Percentiles rank a stretch among this genome's conserved stretches.
These are phyloP conservation scores for Haematococcus lacustris DNA, from an alignment of 139 green algal genomes.

Conservation along the genomic window DNA sequence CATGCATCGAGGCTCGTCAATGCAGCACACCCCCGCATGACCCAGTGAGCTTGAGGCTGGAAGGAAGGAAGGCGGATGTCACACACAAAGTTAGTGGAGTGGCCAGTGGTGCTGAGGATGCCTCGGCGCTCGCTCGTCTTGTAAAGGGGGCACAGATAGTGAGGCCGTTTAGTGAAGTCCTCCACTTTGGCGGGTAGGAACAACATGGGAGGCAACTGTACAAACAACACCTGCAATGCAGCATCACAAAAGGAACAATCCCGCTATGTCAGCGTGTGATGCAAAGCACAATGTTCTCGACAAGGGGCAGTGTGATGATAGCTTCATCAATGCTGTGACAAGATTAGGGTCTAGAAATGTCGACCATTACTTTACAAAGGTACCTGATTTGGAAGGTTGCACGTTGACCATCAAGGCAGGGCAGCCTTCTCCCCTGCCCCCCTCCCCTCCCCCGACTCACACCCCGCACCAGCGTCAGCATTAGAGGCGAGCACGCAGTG, in stretches of 20 bases:
- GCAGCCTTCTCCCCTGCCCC: no score
- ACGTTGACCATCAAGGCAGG: no score
- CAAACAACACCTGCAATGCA: conserved; percentile 46
- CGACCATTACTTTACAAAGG: no score
- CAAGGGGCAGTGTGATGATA: no score
- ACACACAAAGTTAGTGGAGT: conserved; percentile 78
- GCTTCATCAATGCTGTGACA: no score
- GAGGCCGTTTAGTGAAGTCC: conserved; percentile 7
- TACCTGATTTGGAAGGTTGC: no score
- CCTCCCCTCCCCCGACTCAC: no score
- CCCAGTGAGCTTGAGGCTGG: conserved; percentile 51
- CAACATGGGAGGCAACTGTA: conserved; percentile 51
- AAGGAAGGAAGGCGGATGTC: conserved; percentile 48
- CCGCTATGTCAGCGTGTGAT: not conserved
- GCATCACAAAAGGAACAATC: no score
- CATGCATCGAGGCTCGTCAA: conserved; percentile 33
- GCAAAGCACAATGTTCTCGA: not conserved
- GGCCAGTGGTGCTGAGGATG: conserved; percentile 12
- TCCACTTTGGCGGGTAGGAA: conserved; percentile 39
- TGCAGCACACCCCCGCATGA: conserved; percentile 56
- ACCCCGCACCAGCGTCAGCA: no score
- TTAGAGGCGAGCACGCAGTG: no score
- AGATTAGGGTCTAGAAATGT: no score
- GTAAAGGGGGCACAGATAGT: conserved; percentile 77
- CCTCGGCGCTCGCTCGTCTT: conserved; percentile 64